These are phyloP conservation scores for Claviceps sp. DNA, from an alignment of 2,329 filamentous ascomycete species.

Conservation along the genomic window DNA sequence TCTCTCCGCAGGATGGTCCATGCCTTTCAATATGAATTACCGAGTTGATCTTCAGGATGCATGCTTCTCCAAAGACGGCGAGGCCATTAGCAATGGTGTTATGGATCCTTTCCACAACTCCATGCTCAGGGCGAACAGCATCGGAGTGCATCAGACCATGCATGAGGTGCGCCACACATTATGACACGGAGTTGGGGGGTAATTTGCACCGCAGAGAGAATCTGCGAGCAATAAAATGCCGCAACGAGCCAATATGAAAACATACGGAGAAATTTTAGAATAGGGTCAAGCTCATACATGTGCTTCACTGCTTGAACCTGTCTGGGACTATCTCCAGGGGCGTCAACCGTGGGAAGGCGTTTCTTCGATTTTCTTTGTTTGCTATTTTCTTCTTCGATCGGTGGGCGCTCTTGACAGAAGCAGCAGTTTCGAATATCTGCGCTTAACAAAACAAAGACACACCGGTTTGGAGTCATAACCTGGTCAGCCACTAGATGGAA, in stretches of 20 bases:
- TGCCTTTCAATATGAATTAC: constrained; percentile 84
- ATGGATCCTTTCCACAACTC: constrained; percentile 32
- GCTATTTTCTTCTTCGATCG: background rate
- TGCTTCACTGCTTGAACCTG: too few species aligned
- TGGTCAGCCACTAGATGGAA: background rate
- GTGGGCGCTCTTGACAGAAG: background rate
- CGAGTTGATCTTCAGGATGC: constrained; percentile 43
- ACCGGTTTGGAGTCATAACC: background rate
- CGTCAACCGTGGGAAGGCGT: background rate
- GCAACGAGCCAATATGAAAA: too few species aligned
- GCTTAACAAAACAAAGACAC: background rate
- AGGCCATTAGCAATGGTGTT: background rate
- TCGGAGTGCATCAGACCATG: constrained; percentile 23
- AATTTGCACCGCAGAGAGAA: background rate
- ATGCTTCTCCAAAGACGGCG: constrained; percentile 25
- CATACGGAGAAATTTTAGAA: too few species aligned
- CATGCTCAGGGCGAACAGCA: constrained; percentile 29
- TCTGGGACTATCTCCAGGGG: background rate
- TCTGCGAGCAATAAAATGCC: background rate
- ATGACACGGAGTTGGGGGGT: constrained; percentile 7
- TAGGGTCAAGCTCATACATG: too few species aligned
- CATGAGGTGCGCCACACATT: constrained; percentile 19
- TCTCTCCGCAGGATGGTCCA: constrained; percentile 66
- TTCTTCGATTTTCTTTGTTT: background rate
- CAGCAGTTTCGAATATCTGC: too few species aligned